phyloP scores from a whole-genome alignment of 257 asterid genomes.

The Nicotiana sylvestris region DNA sequence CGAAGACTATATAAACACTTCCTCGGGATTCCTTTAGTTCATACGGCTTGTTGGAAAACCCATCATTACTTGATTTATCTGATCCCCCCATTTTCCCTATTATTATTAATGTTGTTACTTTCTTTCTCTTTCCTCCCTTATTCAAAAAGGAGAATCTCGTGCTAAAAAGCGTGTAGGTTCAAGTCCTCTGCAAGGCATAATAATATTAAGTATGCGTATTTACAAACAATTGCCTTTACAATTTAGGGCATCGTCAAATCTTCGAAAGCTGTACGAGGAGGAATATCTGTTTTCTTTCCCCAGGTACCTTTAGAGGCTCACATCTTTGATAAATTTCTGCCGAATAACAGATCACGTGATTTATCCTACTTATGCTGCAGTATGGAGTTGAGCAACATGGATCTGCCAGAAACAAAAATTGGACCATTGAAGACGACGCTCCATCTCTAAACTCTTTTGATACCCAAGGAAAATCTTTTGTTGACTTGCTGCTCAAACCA shows the following conservation, averaged over 20 bases:
- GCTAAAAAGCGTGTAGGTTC: not conserved
- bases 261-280: slow-evolving; percentile 87
- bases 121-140: not conserved
- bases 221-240: not conserved
- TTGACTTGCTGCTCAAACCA: slow-evolving; percentile 83
- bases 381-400: slow-evolving; percentile 83
- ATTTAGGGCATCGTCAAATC: slow-evolving; percentile 69
- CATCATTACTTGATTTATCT: not conserved
- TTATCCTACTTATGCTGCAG: slow-evolving; percentile 33
- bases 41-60: not conserved
- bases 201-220: not conserved
- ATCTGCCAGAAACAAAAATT: slow-evolving; percentile 69
- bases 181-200: not conserved
- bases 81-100: not conserved
- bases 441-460: slow-evolving; percentile 60
- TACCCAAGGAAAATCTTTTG: slow-evolving; percentile 55
- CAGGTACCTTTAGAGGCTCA: slow-evolving; percentile 50
- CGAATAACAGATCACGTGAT: not conserved
- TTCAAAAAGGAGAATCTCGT: not conserved
- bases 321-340: not conserved
- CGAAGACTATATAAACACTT: not conserved
- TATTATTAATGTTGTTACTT: slow-evolving; percentile 1
- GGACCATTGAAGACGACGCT: slow-evolving; percentile 76
- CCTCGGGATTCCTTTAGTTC: not conserved
- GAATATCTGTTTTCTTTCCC: slow-evolving; percentile 81